phyloP scores from a whole-genome alignment of 192 early-diverging fungal genomes.

The Dissophora ornata region DNA sequence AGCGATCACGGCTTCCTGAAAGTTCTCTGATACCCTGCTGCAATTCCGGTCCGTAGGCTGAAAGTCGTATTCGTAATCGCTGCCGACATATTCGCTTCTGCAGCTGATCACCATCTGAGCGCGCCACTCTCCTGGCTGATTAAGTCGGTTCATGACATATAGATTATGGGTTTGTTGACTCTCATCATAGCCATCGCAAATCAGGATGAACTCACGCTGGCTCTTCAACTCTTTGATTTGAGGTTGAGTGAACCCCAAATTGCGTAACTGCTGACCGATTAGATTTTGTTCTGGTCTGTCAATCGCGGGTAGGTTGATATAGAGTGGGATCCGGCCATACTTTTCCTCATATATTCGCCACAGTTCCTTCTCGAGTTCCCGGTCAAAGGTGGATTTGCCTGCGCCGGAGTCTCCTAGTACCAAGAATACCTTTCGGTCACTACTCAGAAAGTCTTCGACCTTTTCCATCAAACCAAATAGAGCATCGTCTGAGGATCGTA shows the following conservation, averaged over 20 bases:
- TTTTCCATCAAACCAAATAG: slow-evolving; percentile 2
- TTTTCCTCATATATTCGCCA: not conserved
- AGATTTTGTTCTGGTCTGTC: not conserved
- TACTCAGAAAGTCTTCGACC: not conserved
- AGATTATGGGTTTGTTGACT: slow-evolving; percentile 1
- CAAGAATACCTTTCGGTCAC: not conserved
- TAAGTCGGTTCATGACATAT: not conserved
- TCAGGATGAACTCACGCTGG: not conserved
- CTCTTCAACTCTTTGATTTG: not conserved
- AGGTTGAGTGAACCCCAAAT: not conserved
- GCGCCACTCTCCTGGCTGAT: not conserved
- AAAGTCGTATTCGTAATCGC: not conserved
- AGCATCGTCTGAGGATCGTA: no score
- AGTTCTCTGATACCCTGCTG: not conserved
- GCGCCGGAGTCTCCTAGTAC: slow-evolving; percentile 13
- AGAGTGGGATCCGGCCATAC: not conserved
- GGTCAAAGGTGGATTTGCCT: slow-evolving; percentile 2
- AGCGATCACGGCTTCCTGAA: not conserved
- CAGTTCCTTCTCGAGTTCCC: not conserved
- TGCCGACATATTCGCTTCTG: not conserved
- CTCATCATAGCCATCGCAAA: slow-evolving; percentile 11
- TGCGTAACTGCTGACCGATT: not conserved
- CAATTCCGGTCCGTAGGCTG: not conserved
- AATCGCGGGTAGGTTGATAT: not conserved
- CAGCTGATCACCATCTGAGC: slow-evolving; percentile 7